Conservation (phyloP, 257 asterid species). For the Capsicum pubescens region DNA sequence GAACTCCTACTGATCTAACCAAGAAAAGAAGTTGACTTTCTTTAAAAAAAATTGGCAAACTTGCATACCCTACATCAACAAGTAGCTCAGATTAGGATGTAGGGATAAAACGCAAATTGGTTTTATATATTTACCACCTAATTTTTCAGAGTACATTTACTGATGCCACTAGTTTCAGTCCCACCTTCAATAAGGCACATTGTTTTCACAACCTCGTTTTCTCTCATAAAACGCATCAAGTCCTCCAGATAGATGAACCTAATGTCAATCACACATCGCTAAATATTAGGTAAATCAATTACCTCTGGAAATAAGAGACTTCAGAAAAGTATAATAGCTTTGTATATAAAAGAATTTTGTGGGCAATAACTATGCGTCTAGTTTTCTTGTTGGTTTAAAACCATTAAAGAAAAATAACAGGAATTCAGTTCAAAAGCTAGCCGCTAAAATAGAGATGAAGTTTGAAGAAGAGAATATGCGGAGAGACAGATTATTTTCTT, state of each 20-base stretch:
- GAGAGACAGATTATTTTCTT: no score
- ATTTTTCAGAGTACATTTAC: slow-evolving; percentile 75
- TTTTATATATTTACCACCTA: slow-evolving; percentile 68
- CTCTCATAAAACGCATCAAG: slow-evolving; percentile 78
- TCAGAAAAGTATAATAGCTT: neutral
- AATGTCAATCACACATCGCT: slow-evolving; percentile 28
- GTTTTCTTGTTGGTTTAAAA: neutral
- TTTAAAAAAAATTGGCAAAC: neutral
- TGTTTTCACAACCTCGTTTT: slow-evolving; percentile 75
- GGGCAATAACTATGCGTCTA: neutral
- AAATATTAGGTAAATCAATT: slow-evolving; percentile 20
- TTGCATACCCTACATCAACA: neutral
- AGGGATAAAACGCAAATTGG: slow-evolving; percentile 17
- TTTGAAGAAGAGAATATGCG: no score
- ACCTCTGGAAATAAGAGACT: neutral
- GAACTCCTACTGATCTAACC: neutral
- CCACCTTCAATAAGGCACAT: slow-evolving; percentile 69
- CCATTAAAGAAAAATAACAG: no score
- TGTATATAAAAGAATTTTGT: neutral
- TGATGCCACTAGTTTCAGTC: slow-evolving; percentile 69
- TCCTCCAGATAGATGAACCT: slow-evolving; percentile 71
- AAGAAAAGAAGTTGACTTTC: neutral
- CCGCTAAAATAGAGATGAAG: no score
- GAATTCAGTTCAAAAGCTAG: no score
- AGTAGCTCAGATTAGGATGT: neutral